Conservation (phyloP, 2,329 filamentous ascomycete species). For the Fusarium liriodendri region DNA sequence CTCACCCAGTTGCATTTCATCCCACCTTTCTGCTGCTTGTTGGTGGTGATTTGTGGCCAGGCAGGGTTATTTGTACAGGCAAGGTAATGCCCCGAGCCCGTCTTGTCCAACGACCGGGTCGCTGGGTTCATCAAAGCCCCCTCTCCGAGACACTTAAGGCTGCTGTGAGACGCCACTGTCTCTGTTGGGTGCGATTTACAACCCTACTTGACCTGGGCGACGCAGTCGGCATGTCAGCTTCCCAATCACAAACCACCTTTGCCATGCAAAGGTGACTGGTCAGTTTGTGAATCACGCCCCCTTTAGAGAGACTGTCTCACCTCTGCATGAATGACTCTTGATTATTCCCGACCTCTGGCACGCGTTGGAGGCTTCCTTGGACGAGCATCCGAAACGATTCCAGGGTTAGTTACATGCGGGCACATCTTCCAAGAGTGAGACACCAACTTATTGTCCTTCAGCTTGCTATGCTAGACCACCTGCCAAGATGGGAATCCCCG, state of each 20-base stretch:
- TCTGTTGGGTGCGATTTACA: neutral
- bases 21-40: neutral
- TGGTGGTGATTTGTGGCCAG: neutral
- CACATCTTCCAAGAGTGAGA: neutral
- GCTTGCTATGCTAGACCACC: neutral
- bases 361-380: neutral
- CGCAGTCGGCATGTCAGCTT: conserved; percentile 1
- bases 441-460: neutral
- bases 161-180: conserved; percentile 11
- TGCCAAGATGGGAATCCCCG: neutral
- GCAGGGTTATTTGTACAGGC: neutral
- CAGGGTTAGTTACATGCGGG: neutral
- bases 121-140: conserved; percentile 17
- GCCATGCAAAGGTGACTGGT: conserved; percentile 18
- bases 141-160: conserved; percentile 22
- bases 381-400: neutral
- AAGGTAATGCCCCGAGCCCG: neutral
- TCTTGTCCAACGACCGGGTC: conserved; percentile 26
- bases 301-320: conserved; percentile 8
- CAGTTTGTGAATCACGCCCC: neutral
- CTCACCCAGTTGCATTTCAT: neutral
- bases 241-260: neutral
- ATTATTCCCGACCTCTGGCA: conserved; percentile 10
- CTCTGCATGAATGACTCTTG: conserved; percentile 11
- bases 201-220: conserved; percentile 1